Conservation (phyloP, 768 basidiomycete genomes). For the Amanita pseudoporphyria region DNA sequence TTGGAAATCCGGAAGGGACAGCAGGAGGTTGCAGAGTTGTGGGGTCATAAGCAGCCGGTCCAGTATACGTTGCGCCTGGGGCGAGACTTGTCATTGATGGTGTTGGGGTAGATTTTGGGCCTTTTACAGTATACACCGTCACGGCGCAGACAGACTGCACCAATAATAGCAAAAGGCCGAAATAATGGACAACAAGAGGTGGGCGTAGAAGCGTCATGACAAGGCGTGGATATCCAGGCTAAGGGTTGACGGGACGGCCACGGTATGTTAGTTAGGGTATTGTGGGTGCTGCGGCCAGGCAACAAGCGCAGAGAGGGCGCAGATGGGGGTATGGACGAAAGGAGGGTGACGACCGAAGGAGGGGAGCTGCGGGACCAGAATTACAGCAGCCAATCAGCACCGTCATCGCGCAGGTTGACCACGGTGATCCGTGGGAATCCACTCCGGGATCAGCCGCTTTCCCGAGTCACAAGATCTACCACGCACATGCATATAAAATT, state of each 20-base stretch:
- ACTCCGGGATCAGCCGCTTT: too few relatives aligned
- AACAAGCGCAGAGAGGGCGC: not conserved
- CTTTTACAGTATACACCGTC: conserved; percentile 27
- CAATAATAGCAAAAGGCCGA: not conserved
- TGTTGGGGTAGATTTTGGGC: conserved; percentile 28
- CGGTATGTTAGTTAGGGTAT: too few relatives aligned
- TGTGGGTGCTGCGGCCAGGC: not conserved
- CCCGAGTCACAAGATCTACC: too few relatives aligned
- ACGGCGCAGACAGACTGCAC: conserved; percentile 11
- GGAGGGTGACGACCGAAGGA: not conserved
- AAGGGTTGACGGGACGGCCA: not conserved
- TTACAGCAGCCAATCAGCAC: too few relatives aligned
- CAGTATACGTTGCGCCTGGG: conserved; percentile 33
- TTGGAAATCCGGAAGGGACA: conserved; percentile 11
- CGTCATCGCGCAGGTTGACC: too few relatives aligned
- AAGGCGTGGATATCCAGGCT: too few relatives aligned
- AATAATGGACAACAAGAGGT: too few relatives aligned
- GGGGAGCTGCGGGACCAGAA: not conserved
- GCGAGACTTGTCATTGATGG: conserved; percentile 33
- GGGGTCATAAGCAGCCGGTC: conserved; percentile 23
- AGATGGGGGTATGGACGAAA: not conserved
- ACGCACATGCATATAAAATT: not conserved
- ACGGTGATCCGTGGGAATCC: too few relatives aligned
- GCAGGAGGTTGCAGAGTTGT: conserved; percentile 21
- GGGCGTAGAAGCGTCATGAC: not conserved